A percentile compares a stretch with the other conserved stretches of the same genome.
Evolutionary conservation across 306 rosid species (phyloP).

Genomic region (Vigna hirtella): DNA sequence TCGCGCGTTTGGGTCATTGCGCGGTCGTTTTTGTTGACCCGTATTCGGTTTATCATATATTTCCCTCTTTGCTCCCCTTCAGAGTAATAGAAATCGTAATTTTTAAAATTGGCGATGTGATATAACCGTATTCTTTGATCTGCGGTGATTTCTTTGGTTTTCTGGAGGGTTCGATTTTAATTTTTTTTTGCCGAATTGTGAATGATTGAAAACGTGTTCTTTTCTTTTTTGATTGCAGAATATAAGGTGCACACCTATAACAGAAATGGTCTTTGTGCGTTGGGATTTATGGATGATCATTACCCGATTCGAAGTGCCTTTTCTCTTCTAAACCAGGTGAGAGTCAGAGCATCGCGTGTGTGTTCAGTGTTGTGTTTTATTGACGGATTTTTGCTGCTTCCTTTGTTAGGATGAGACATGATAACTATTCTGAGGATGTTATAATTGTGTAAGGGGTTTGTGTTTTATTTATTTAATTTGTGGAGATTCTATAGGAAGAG

Average conservation of each 20-base stretch:
- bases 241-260: slow-evolving; percentile 92
- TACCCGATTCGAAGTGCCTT: slow-evolving; percentile 94
- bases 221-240: slow-evolving; percentile 51
- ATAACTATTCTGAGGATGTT: slow-evolving; percentile 12
- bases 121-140: neutral
- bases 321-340: slow-evolving; percentile 90
- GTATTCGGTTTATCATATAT: neutral
- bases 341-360: slow-evolving; percentile 35
- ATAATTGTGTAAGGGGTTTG: neutral
- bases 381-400: slow-evolving; percentile 4
- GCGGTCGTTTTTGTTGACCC: slow-evolving; percentile 25
- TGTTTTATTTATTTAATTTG: neutral
- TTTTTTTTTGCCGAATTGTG: neutral
- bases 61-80: neutral
- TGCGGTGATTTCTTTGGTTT: neutral
- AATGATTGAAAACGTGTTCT: slow-evolving; percentile 8
- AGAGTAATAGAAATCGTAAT: neutral
- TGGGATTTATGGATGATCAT: slow-evolving; percentile 99
- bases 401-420: neutral
- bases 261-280: slow-evolving; percentile 91
- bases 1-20: slow-evolving; percentile 1
- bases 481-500: slow-evolving; percentile 19
- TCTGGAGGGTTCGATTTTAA: neutral
- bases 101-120: neutral
- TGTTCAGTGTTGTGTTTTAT: slow-evolving; percentile 22